A percentile compares a stretch with the other conserved stretches of the same genome.
phyloP scores from a whole-genome alignment of 257 asterid genomes.

The Penstemon barbatus region DNA sequence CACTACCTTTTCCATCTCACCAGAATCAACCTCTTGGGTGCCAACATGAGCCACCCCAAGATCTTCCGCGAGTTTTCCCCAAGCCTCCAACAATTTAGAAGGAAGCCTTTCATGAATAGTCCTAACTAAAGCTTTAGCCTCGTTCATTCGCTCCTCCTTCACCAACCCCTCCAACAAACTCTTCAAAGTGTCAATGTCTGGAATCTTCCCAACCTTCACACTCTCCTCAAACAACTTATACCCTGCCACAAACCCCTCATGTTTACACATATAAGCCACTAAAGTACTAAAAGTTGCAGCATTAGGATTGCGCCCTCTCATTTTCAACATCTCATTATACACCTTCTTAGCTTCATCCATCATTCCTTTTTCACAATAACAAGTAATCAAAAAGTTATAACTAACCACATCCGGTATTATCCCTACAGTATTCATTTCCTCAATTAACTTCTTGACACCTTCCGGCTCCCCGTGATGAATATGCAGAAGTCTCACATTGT shows the following conservation, averaged over 20 bases:
- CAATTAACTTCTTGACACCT: constrained; percentile 53
- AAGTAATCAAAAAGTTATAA: constrained; percentile 69
- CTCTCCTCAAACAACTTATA: constrained; percentile 66
- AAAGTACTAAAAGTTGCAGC: constrained; percentile 66
- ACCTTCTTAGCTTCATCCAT: constrained; percentile 73
- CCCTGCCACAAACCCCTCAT: constrained; percentile 53
- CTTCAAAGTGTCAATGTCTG: constrained; percentile 70
- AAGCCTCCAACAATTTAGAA: constrained; percentile 57
- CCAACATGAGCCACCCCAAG: constrained; percentile 50
- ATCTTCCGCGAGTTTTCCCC: constrained; percentile 58
- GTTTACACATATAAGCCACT: constrained; percentile 56
- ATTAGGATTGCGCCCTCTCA: constrained; percentile 56
- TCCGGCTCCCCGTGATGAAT: constrained; percentile 49
- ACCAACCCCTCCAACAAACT: constrained; percentile 62
- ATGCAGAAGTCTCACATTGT: constrained; percentile 62
- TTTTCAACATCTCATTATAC: constrained; percentile 47
- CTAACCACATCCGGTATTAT: constrained; percentile 60
- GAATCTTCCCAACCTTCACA: constrained; percentile 61
- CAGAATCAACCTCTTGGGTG: constrained; percentile 23
- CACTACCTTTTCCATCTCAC: constrained; percentile 21
- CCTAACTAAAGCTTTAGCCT: constrained; percentile 59
- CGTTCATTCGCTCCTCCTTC: constrained; percentile 40
- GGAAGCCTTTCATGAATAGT: constrained; percentile 67
- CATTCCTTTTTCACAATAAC: constrained; percentile 58
- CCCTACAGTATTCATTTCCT: constrained; percentile 58